phyloP scores from a whole-genome alignment of 2,329 filamentous ascomycete genomes.

The Ciborinia camelliae region DNA sequence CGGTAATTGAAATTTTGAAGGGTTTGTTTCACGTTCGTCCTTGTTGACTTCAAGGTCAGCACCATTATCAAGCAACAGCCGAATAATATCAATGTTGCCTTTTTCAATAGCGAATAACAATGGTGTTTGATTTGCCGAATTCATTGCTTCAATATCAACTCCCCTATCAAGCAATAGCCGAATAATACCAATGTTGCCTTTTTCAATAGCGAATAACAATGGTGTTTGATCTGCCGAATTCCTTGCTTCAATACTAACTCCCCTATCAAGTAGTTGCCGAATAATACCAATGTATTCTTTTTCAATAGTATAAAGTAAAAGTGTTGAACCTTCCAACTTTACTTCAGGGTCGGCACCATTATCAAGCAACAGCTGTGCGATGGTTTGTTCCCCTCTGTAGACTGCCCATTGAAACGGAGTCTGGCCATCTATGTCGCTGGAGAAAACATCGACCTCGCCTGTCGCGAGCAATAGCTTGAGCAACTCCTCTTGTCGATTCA shows the following conservation, averaged over 20 bases:
- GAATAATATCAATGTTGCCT: background rate
- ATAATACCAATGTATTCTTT: too few species aligned
- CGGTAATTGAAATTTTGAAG: background rate
- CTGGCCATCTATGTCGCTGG: conserved; percentile 14
- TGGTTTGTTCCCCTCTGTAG: background rate
- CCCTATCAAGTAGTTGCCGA: too few species aligned
- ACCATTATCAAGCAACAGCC: background rate
- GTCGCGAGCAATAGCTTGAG: conserved; percentile 13
- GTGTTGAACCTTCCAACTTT: too few species aligned
- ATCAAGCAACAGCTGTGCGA: conserved; percentile 10
- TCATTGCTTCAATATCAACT: too few species aligned
- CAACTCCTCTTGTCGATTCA: background rate
- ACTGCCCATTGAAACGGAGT: conserved; percentile 8
- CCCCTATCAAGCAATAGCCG: background rate
- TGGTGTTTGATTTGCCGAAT: conserved; percentile 1
- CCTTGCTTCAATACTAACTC: too few species aligned
- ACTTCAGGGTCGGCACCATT: too few species aligned
- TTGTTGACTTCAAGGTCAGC: background rate
- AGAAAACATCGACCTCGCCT: conserved; percentile 18
- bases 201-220: background rate
- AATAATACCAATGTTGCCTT: background rate
- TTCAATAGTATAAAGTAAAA: too few species aligned
- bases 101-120: conserved; percentile 5
- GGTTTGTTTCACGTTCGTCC: too few species aligned
- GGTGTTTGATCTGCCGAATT: background rate